Evolutionary conservation across 345 rosid species (phyloP), one percentile per base, ranked within the genome.

Genomic region (Carallia pectinifolia): DNA sequence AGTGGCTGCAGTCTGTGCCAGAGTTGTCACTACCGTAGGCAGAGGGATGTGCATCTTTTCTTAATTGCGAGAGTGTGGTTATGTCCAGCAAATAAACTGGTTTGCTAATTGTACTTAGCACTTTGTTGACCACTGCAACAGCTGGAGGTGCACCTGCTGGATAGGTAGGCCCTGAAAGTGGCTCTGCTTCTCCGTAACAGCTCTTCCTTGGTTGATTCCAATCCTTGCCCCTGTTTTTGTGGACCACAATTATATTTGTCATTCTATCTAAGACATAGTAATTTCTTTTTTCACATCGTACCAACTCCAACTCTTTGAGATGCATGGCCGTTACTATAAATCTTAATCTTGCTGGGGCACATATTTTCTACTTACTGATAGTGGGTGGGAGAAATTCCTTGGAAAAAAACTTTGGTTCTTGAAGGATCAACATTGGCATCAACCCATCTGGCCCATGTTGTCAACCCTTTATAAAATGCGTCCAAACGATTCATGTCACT

Each of bases 311-410:
- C 13, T 13, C 16, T 15, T 12, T 44, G 4, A 44, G 16, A 44
- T 44, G 50, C 50, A 44, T 44, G 15, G 3, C 50, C 12, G 3
- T 12, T 12, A 44, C 16, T 2, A 13, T 0, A 44, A 44, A 44
- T 44, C 50, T 12, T 44, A 3, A 23, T 23, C 23, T 33, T 33
- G 50, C 59, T 55, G 27, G 27, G 15, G 30, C 5, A 7, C 18
- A 3, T 55, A 7, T 23, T 23, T 55, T 4, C 54, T 12, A 80
- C 96, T 90, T 79, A 93, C 98, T 44, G 66, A 60, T 93, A 93
- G 73, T 93, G 98, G 56, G 97, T 93, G 23, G 98, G 98, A 63
- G 98, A 93, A 70, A 93, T 89, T 71, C 94, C 97, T 76, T 93
- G 98, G 87, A 91, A 93, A 87, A 91, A 88, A 73, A 93, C 96